These are phyloP conservation scores for Scleroderma bovista DNA, from an alignment of 768 basidiomycete species.

Conservation along the genomic window DNA sequence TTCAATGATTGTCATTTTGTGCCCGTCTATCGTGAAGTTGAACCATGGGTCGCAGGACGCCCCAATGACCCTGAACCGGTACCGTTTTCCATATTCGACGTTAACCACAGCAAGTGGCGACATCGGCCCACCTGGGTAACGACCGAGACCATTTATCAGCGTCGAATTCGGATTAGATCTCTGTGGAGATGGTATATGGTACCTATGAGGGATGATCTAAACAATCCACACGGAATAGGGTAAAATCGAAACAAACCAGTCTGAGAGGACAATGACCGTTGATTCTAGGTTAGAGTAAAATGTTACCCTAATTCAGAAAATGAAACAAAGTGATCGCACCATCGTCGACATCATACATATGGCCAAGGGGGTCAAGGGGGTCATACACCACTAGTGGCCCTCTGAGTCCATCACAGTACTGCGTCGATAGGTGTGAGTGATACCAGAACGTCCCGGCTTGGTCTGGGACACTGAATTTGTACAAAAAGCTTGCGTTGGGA, in stretches of 20 bases:
- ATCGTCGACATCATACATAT: slow-evolving; percentile 41
- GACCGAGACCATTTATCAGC: slow-evolving; percentile 47
- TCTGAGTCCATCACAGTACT: slow-evolving; percentile 29
- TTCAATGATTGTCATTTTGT: slow-evolving; percentile 30
- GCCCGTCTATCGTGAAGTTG: slow-evolving; percentile 15
- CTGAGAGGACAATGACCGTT: slow-evolving; percentile 41
- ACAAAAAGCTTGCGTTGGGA: slow-evolving; percentile 13
- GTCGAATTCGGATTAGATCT: slow-evolving; percentile 19
- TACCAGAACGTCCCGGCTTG: slow-evolving; percentile 32
- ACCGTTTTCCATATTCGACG: slow-evolving; percentile 11
- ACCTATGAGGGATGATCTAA: slow-evolving; percentile 7
- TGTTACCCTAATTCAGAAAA: background rate
- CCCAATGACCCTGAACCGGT: slow-evolving; percentile 26
- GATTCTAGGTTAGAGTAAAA: slow-evolving; percentile 11
- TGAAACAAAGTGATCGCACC: slow-evolving; percentile 17
- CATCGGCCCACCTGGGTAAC: slow-evolving; percentile 29
- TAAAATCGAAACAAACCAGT: slow-evolving; percentile 24
- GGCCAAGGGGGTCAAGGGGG: slow-evolving; percentile 32
- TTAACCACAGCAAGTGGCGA: slow-evolving; percentile 27
- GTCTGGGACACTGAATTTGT: slow-evolving; percentile 15
- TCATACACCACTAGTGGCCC: slow-evolving; percentile 37
- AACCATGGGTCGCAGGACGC: slow-evolving; percentile 14
- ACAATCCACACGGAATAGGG: background rate
- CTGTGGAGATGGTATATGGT: slow-evolving; percentile 10
- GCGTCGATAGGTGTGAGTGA: slow-evolving; percentile 33